These are phyloP conservation scores for Setomelanomma holmii DNA, from an alignment of 2,329 filamentous ascomycete species.

Conservation along the genomic window DNA sequence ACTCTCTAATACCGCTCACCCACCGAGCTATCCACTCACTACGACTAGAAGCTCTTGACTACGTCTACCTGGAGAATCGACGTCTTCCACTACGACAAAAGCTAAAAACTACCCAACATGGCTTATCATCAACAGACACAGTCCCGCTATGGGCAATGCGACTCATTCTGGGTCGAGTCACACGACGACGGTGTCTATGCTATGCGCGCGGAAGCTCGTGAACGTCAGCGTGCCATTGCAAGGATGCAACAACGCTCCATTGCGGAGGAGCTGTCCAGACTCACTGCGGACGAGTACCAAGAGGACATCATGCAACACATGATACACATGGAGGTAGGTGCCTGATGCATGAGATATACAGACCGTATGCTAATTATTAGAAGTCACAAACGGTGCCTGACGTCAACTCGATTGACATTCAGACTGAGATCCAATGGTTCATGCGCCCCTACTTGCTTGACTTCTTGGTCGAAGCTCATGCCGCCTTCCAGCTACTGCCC, in stretches of 20 bases:
- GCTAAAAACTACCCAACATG: slow-evolving; percentile 58
- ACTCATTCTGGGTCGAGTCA: slow-evolving; percentile 72
- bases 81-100: slow-evolving; percentile 39
- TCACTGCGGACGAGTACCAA: slow-evolving; percentile 88
- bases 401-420: slow-evolving; percentile 97
- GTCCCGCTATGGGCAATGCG: slow-evolving; percentile 68
- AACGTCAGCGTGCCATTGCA: slow-evolving; percentile 78
- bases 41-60: slow-evolving; percentile 17
- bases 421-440: slow-evolving; percentile 99
- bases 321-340: slow-evolving; percentile 85
- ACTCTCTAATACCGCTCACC: slow-evolving; percentile 56
- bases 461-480: slow-evolving; percentile 96
- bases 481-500: slow-evolving; percentile 89
- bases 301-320: slow-evolving; percentile 95
- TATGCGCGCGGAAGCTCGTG: slow-evolving; percentile 70
- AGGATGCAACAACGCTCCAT: slow-evolving; percentile 87
- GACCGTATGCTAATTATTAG: slow-evolving; percentile 31
- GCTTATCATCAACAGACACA: slow-evolving; percentile 60
- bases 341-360: slow-evolving; percentile 3
- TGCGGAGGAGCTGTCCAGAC: slow-evolving; percentile 84
- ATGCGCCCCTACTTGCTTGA: slow-evolving; percentile 98
- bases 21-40: slow-evolving; percentile 53
- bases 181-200: slow-evolving; percentile 62
- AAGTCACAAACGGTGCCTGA: slow-evolving; percentile 88
- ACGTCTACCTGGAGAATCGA: slow-evolving; percentile 53